A percentile compares a stretch with the other conserved stretches of the same genome.
These are phyloP conservation scores for Microsporum audouinii DNA, from an alignment of 2,329 filamentous ascomycete species.

Conservation along the genomic window DNA sequence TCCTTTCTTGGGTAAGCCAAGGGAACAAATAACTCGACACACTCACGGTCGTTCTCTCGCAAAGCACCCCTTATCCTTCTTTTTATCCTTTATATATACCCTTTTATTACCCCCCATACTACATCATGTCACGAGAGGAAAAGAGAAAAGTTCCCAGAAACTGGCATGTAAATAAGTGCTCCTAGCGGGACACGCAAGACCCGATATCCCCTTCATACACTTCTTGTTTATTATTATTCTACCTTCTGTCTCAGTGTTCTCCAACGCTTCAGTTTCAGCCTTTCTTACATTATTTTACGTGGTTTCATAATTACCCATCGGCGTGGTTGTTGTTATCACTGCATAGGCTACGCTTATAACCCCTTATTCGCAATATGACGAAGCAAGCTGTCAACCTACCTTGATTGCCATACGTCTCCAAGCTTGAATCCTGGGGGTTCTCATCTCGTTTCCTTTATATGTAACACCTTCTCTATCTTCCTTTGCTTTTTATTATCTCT, in stretches of 20 bases:
- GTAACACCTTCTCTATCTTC: not conserved
- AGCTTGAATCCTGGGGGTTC: not conserved
- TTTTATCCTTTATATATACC: not conserved
- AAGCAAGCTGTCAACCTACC: not conserved
- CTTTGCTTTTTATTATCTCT: no score
- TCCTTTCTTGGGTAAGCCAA: conserved; percentile 1
- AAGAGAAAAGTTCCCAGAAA: not conserved
- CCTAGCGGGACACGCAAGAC: not conserved
- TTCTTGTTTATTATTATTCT: not conserved
- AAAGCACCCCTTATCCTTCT: not conserved
- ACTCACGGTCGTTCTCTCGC: not conserved
- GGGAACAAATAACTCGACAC: conserved; percentile 1
- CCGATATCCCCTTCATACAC: not conserved
- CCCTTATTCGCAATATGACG: not conserved
- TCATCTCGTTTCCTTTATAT: not conserved
- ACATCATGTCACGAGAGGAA: not conserved
- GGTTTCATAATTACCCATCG: not conserved
- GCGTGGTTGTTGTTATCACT: not conserved
- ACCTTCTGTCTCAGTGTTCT: not conserved
- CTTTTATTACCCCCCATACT: not conserved
- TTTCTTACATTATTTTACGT: not conserved
- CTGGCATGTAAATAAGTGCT: not conserved
- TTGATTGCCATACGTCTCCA: not conserved
- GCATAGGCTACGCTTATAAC: not conserved
- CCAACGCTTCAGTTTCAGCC: not conserved